A percentile compares a stretch with the other conserved stretches of the same genome.
phyloP scores from a whole-genome alignment of 2,329 filamentous ascomycete species.

The Colletotrichum sp. region DNA sequence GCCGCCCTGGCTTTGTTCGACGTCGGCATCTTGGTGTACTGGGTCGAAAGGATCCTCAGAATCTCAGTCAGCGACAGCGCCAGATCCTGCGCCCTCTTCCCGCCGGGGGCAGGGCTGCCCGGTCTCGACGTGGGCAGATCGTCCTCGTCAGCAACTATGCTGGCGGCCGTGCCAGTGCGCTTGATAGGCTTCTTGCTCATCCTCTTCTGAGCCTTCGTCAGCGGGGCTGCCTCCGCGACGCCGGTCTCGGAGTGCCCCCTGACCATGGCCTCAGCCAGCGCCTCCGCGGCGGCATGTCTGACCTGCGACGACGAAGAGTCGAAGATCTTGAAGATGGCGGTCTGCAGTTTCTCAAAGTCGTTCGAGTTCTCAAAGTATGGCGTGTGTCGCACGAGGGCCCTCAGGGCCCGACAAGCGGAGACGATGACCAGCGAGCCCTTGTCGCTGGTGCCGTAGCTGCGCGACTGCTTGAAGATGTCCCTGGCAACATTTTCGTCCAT shows the following conservation, averaged over 20 bases:
- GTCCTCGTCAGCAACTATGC: constrained; percentile 74
- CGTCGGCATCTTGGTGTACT: constrained; percentile 81
- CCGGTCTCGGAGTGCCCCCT: constrained; percentile 76
- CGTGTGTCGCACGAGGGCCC: constrained; percentile 74
- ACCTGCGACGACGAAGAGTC: constrained; percentile 79
- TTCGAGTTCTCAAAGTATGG: constrained; percentile 84
- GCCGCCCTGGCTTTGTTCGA: constrained; percentile 83
- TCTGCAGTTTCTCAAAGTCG: constrained; percentile 90
- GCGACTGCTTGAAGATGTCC: constrained; percentile 91
- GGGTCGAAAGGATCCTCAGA: constrained; percentile 76
- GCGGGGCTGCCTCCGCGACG: constrained; percentile 47
- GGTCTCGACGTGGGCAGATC: constrained; percentile 66
- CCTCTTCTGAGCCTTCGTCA: constrained; percentile 74
- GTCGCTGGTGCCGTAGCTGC: constrained; percentile 77
- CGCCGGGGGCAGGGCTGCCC: constrained; percentile 73
- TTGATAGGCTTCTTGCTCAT: constrained; percentile 65
- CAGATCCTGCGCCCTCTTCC: constrained; percentile 74
- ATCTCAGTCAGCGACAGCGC: constrained; percentile 79
- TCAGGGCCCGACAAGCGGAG: constrained; percentile 79
- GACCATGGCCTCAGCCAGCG: constrained; percentile 81
- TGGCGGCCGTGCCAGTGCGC: constrained; percentile 64
- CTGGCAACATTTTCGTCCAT: constrained; percentile 86
- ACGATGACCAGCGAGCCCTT: constrained; percentile 84
- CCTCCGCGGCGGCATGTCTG: constrained; percentile 85
- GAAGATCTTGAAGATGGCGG: constrained; percentile 82